phyloP scores from a whole-genome alignment of 495 filamentous ascomycete species.

The Podospora pseudocomata region DNA sequence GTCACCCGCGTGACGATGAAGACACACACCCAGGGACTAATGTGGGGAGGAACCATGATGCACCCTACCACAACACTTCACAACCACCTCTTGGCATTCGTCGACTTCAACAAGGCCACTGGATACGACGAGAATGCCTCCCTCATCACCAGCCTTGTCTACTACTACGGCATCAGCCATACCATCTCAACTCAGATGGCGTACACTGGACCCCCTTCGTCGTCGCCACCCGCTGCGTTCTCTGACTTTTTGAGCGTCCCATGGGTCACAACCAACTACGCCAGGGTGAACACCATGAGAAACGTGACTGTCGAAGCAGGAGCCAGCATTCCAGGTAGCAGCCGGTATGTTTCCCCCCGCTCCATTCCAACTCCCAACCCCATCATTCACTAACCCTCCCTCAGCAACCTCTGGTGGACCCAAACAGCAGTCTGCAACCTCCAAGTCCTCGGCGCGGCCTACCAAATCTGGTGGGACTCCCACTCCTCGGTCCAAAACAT shows the following conservation, averaged over 20 bases:
- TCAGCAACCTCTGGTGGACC: not conserved
- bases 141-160: not conserved
- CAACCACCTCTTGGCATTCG: not conserved
- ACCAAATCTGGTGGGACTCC: not conserved
- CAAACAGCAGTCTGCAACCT: not conserved
- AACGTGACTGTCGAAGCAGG: not conserved
- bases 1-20: slow-evolving; percentile 43
- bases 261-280: not conserved
- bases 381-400: not conserved
- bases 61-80: not conserved
- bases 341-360: not conserved
- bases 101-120: not conserved
- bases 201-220: not conserved
- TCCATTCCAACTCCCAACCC: not conserved
- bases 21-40: slow-evolving; percentile 20
- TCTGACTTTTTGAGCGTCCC: not conserved
- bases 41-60: slow-evolving; percentile 21
- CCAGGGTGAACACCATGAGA: not conserved
- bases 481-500: not conserved
- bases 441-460: not conserved
- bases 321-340: not conserved
- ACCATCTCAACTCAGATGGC: not conserved
- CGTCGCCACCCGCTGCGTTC: not conserved
- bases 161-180: not conserved
- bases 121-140: not conserved